Evolutionary conservation across 2,329 filamentous ascomycete species (phyloP).

Genomic region (Aspergillus jensenii): DNA sequence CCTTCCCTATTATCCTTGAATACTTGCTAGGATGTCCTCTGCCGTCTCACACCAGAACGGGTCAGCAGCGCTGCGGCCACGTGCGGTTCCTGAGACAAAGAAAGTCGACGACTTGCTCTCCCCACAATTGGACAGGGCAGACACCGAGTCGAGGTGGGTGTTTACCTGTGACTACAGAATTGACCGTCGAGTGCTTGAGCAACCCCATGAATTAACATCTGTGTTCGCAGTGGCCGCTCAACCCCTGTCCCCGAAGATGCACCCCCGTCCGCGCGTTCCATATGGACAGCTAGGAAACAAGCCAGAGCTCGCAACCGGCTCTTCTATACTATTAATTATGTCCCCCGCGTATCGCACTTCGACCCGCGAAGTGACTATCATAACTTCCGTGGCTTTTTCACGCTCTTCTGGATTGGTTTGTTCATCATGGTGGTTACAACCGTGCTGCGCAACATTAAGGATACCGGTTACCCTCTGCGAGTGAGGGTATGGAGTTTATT

Average conservation of each 20-base stretch:
- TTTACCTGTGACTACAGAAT: not conserved
- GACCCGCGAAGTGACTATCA: conserved; percentile 88
- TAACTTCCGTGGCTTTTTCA: conserved; percentile 97
- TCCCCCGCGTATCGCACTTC: conserved; percentile 89
- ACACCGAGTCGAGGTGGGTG: conserved; percentile 38
- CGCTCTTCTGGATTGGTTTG: conserved; percentile 95
- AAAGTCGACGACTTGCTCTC: conserved; percentile 27
- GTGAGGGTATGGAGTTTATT: conserved; percentile 87
- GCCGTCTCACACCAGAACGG: conserved; percentile 27
- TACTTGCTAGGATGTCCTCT: conserved; percentile 29
- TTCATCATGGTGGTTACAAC: conserved; percentile 96
- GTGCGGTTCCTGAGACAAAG: conserved; percentile 30
- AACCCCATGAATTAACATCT: not conserved
- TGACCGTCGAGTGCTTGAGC: not conserved
- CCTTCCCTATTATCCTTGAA: conserved; percentile 2
- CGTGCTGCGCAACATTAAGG: conserved; percentile 89
- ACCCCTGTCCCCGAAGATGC: conserved; percentile 86
- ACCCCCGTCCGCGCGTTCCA: conserved; percentile 83
- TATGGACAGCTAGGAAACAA: conserved; percentile 81
- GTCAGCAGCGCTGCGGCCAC: conserved; percentile 32
- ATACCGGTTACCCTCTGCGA: conserved; percentile 83
- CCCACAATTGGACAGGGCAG: conserved; percentile 28
- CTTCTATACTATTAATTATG: conserved; percentile 91
- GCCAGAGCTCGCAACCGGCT: conserved; percentile 77
- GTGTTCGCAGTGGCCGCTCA: conserved; percentile 67